phyloP scores from a whole-genome alignment of 805 yeast species.

The Ogataea thermomethanolica region DNA sequence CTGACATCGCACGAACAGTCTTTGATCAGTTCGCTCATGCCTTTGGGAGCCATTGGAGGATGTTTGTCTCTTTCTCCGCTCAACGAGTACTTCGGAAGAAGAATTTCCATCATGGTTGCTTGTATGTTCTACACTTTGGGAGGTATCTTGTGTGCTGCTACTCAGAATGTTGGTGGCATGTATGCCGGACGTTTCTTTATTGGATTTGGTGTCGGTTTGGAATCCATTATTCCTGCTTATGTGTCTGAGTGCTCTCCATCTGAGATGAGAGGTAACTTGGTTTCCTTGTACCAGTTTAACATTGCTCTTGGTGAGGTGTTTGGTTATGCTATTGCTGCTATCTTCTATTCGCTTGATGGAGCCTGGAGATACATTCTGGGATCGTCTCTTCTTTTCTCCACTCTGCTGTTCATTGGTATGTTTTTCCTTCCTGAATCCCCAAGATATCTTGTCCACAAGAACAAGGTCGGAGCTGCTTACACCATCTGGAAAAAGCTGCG shows the following conservation, averaged over 20 bases:
- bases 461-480: conserved; percentile 50
- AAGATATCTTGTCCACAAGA: conserved; percentile 50
- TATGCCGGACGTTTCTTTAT: conserved; percentile 57
- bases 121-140: conserved; percentile 61
- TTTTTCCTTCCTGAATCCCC: conserved; percentile 61
- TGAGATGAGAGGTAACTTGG: conserved; percentile 54
- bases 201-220: conserved; percentile 65
- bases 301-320: conserved; percentile 65
- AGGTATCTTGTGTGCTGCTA: conserved; percentile 55
- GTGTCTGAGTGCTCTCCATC: conserved; percentile 61
- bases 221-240: conserved; percentile 63
- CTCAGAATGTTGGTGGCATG: conserved; percentile 44
- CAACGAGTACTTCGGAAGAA: conserved; percentile 54
- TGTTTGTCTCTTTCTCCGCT: conserved; percentile 57
- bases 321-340: conserved; percentile 62
- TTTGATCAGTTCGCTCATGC: conserved; percentile 57
- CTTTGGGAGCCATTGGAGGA: conserved; percentile 67
- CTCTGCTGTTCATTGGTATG: conserved; percentile 47
- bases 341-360: conserved; percentile 50
- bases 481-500: conserved; percentile 55
- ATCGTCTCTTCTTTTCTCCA: conserved; percentile 56
- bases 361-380: conserved; percentile 70
- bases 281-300: conserved; percentile 60
- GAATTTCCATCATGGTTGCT: conserved; percentile 50
- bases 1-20: conserved; percentile 45